Evolutionary conservation across 1,139 yeast species (phyloP), one percentile per base, ranked within the genome.

Genomic region (Eremothecium coryli): DNA sequence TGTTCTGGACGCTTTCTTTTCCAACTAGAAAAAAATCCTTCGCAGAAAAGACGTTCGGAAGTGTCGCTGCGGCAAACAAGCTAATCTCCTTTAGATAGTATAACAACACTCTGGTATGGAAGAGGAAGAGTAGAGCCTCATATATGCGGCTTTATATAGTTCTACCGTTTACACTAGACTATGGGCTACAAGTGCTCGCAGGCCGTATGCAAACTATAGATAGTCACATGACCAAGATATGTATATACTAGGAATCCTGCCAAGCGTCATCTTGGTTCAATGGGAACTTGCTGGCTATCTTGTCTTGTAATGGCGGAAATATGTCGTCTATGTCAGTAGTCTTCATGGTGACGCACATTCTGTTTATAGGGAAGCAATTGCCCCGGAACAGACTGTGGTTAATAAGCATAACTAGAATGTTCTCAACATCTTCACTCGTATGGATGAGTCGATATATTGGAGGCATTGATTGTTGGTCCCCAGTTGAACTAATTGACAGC

Each of bases 351-450:
- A 54, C 57, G 32, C 56, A 50, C 22, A 52, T 37, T 34, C 40
- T 41, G 31, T 48, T 30, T 15, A 44, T 26, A 14, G 60, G 60
- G 41, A 52, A 54, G 31, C 58, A 54, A 36, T 54, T 56, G 21
- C 58, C 61, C 35, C 55, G 45, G 15, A 54, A 34, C 24, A 53
- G 43, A 4, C 54, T 54, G 26, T 51, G 37, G 26, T 50, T 52
- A 28, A 52, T 53, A 6, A 56, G 43, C 4, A 58, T 52, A 3
- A 51, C 52, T 8, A 56, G 41, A 2, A 55, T 41, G 34, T 53
- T 52, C 32, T 54, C 56, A 5, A 44, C 52, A 30, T 48, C 46
- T n/a, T 37, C 40, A 4, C 52, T 37, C 3, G 38, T 38, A 29
- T 53, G 56, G 13, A 53, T 45, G n/a, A 43, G 39, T 15, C 45